Conservation (phyloP, 208 protist species). For the Wallacemonas collosoma region DNA sequence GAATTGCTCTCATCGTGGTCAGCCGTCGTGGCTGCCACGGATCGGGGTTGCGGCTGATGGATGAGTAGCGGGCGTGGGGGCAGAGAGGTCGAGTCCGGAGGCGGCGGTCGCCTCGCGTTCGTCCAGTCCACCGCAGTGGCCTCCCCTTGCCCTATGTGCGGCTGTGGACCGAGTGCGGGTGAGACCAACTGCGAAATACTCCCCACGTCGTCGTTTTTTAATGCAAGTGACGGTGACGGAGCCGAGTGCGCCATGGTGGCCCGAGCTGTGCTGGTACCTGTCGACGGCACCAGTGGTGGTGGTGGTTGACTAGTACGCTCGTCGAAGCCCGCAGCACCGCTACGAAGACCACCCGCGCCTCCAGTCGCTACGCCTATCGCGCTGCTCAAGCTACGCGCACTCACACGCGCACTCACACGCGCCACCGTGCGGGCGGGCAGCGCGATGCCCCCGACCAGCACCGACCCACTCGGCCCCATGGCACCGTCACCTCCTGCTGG, state of each 20-base stretch:
- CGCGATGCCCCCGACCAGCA: conserved; percentile 14
- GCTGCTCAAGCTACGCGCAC: conserved; percentile 14
- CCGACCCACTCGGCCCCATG: not conserved
- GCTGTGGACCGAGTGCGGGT: not conserved
- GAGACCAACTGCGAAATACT: not conserved
- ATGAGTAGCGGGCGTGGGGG: not conserved
- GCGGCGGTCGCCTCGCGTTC: too few species aligned
- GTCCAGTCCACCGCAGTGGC: too few species aligned
- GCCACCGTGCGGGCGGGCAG: conserved; percentile 13
- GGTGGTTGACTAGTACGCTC: not conserved
- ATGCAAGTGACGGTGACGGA: not conserved
- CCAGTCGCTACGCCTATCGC: not conserved
- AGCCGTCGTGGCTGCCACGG: not conserved
- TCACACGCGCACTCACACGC: conserved; percentile 10
- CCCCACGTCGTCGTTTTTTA: not conserved
- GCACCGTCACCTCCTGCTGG: not conserved
- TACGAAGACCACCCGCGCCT: not conserved
- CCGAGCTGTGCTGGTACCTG: not conserved
- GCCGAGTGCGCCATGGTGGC: not conserved
- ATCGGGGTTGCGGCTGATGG: conserved; percentile 5
- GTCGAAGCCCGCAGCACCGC: not conserved
- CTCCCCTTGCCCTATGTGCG: too few species aligned
- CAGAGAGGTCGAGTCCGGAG: not conserved
- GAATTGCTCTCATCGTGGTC: too few species aligned
- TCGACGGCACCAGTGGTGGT: not conserved